Percentiles rank a stretch among this genome's conserved stretches.
These are phyloP conservation scores for Metschnikowia drakensbergensis DNA, from an alignment of 805 yeast species.

Conservation along the genomic window DNA sequence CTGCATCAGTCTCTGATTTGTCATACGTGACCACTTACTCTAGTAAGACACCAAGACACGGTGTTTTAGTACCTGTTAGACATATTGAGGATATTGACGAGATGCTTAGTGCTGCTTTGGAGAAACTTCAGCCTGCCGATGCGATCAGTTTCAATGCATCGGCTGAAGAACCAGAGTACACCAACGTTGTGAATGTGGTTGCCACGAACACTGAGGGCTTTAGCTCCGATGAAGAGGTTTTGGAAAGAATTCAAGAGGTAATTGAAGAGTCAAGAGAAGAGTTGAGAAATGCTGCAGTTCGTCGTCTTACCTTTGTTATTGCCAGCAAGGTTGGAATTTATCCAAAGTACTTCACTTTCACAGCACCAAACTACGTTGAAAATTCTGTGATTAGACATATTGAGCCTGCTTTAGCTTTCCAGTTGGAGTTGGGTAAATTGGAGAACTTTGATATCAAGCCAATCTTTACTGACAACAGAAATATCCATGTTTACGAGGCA, in stretches of 20 bases:
- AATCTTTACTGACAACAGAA: conserved; percentile 92
- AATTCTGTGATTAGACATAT: conserved; percentile 95
- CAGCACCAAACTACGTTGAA: conserved; percentile 80
- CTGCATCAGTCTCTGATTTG: conserved; percentile 89
- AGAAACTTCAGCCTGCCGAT: conserved; percentile 53
- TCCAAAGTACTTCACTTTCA: conserved; percentile 94
- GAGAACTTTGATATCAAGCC: conserved; percentile 95
- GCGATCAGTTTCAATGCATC: conserved; percentile 35
- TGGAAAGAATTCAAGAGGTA: conserved; percentile 59
- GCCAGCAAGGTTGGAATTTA: conserved; percentile 81
- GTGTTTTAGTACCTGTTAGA: conserved; percentile 74
- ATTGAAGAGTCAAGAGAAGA: conserved; percentile 68
- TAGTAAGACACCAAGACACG: conserved; percentile 72
- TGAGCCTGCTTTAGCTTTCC: conserved; percentile 98
- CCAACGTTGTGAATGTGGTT: conserved; percentile 81
- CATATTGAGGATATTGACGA: conserved; percentile 92
- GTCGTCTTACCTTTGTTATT: conserved; percentile 90
- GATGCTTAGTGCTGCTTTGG: conserved; percentile 69
- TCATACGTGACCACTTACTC: conserved; percentile 76
- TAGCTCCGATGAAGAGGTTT: conserved; percentile 62
- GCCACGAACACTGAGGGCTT: conserved; percentile 73
- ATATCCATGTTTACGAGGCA: conserved; percentile 96
- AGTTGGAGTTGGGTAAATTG: conserved; percentile 88
- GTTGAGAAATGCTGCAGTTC: conserved; percentile 65
- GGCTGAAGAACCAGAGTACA: conserved; percentile 41